A percentile compares a stretch with the other conserved stretches of the same genome.
Conservation (phyloP, 148 eudicot species). For the Amaranthus palmeri region DNA sequence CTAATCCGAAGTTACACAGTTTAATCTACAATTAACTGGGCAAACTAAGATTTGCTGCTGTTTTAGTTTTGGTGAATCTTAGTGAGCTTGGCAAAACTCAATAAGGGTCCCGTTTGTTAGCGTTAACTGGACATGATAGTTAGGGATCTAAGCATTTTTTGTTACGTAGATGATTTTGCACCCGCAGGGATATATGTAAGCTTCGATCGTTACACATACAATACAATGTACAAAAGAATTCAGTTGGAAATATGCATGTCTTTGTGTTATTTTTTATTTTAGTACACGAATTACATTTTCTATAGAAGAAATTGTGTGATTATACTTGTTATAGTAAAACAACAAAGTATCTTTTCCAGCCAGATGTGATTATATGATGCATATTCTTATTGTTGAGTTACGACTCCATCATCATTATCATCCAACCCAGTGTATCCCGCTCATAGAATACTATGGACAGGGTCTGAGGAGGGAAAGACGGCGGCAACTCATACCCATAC, state of each 20-base stretch:
- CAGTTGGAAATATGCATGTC: constrained; percentile 12
- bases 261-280: background rate
- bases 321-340: background rate
- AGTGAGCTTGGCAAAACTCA: constrained; percentile 28
- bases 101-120: background rate
- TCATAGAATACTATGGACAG: too few species aligned
- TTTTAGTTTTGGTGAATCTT: constrained; percentile 36
- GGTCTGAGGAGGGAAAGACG: too few species aligned
- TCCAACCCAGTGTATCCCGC: too few species aligned
- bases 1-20: background rate
- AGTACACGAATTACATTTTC: background rate
- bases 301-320: background rate
- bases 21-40: constrained; percentile 17
- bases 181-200: background rate
- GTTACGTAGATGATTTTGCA: constrained; percentile 10
- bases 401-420: too few species aligned
- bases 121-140: background rate
- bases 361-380: too few species aligned
- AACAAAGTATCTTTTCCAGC: too few species aligned
- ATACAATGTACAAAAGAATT: constrained; percentile 25
- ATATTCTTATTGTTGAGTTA: too few species aligned
- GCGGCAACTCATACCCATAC: too few species aligned
- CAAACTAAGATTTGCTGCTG: constrained; percentile 43
- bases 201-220: constrained; percentile 5
- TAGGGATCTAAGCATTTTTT: constrained; percentile 10